phyloP scores from a whole-genome alignment of 2,329 filamentous ascomycete genomes.

The Oidium heveae region DNA sequence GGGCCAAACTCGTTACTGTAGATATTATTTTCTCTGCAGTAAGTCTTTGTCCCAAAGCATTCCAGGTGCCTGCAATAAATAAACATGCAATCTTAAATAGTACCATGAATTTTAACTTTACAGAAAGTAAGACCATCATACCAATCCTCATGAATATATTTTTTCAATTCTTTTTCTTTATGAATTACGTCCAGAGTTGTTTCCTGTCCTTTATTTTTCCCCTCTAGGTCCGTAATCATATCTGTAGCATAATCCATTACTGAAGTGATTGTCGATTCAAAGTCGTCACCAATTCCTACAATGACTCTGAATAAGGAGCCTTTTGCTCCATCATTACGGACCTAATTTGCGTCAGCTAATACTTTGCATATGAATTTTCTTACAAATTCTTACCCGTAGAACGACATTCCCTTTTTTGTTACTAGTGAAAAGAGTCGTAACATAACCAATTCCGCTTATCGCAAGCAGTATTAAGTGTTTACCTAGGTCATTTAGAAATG shows the following conservation, averaged over 20 bases:
- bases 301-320: constrained; percentile 34
- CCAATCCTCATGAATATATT: constrained; percentile 56
- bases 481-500: constrained; percentile 49
- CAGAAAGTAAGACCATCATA: constrained; percentile 86
- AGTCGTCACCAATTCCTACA: constrained; percentile 42
- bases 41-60: no score
- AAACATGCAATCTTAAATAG: no score
- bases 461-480: constrained; percentile 55
- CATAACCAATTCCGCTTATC: constrained; percentile 46
- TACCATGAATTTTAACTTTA: constrained; percentile 2
- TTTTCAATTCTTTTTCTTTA: constrained; percentile 22
- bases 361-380: neutral
- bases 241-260: constrained; percentile 65
- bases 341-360: constrained; percentile 15
- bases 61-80: no score
- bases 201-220: no score
- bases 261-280: constrained; percentile 54
- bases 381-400: constrained; percentile 26
- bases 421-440: constrained; percentile 43
- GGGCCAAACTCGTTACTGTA: no score
- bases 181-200: no score
- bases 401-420: constrained; percentile 38
- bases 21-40: no score
- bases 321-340: constrained; percentile 38
- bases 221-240: no score